Conservation (phyloP, 768 basidiomycete genomes). For the Scleroderma bovista region DNA sequence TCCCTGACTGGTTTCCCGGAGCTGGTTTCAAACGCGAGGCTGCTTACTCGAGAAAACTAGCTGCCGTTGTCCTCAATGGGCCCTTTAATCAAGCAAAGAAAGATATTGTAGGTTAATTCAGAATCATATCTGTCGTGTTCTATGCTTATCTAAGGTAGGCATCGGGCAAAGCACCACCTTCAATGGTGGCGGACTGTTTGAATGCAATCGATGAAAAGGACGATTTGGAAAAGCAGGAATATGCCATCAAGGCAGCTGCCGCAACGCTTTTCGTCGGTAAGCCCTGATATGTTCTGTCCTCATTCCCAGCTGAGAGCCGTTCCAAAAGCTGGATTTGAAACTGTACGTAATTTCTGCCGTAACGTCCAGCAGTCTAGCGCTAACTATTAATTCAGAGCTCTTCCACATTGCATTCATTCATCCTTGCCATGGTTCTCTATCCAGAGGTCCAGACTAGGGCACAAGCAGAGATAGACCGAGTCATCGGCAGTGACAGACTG, state of each 20-base stretch:
- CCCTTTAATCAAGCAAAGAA: constrained; percentile 23
- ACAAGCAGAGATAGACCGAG: constrained; percentile 23
- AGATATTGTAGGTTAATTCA: constrained; percentile 16
- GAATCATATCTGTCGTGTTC: not conserved
- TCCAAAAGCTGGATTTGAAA: constrained; percentile 19
- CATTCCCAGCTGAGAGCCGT: not conserved
- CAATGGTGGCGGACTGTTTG: constrained; percentile 23
- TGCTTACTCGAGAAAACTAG: constrained; percentile 7
- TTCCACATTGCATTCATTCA: constrained; percentile 18
- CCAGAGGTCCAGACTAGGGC: constrained; percentile 23
- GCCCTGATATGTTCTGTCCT: not conserved
- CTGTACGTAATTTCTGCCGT: constrained; percentile 9
- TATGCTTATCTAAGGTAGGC: constrained; percentile 1
- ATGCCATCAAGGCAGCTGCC: constrained; percentile 22
- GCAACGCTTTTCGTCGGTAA: constrained; percentile 21
- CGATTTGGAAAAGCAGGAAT: constrained; percentile 12
- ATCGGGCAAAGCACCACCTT: constrained; percentile 14
- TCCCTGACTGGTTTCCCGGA: constrained; percentile 23
- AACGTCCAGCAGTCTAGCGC: not conserved
- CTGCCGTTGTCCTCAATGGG: constrained; percentile 14
- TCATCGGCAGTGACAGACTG: constrained; percentile 16
- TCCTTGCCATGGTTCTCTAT: constrained; percentile 24
- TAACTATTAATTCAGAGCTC: constrained; percentile 13
- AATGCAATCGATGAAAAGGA: constrained; percentile 11
- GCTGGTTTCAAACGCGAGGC: constrained; percentile 16